Base-by-base conservation (phyloP, 306 rosid genomes). In the Trifolium fragiferum region DNA sequence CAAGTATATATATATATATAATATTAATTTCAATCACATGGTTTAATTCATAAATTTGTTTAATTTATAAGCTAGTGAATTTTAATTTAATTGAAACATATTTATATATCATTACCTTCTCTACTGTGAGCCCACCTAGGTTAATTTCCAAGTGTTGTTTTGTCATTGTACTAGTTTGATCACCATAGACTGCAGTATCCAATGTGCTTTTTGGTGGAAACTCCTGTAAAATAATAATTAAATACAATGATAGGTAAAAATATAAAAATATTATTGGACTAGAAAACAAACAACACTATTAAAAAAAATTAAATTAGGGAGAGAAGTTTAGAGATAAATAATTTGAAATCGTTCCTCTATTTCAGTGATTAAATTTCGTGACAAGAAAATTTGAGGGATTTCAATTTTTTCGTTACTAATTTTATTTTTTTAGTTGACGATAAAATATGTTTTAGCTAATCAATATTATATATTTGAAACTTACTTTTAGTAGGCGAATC, bases 401-500 rank as follows among this genome's bases (percentile, higher is more conserved):
- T 27, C 5, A 27, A 27, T 27, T 35, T 35, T 35, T 35, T 0
- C 1, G 0, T 35, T 1, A 1, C 38, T 35, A 35, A 35, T 35
- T 6, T 6, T 4, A 33, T 6, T 6, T 6, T 33, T 38, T 38
- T 38, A 38, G 3, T 9, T 44, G 50, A 44, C 16, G 2, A 50
- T 16, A 7, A 50, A 50, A 6, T 8, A 54, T 4, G 12, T 4
- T 55, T 55, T 57, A 20, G 8, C 8, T 0, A 7, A 55, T 33
- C 6, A 35, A 20, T 0, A 64, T n/a, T n/a, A 64, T 64, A 15
- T 2, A 47, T 15, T n/a, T 44, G 7, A 70, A 23, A 32, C 81
- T 82, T 79, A 82, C 89, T 44, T 73, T 67, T 54, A 85, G 78
- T 55, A 14, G 4, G 4, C 70, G 21, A 53, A 90, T 84, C 43